Percentiles rank a stretch among this genome's conserved stretches.
phyloP scores from a whole-genome alignment of 345 rosid genomes.

The Sonneratia alba region DNA sequence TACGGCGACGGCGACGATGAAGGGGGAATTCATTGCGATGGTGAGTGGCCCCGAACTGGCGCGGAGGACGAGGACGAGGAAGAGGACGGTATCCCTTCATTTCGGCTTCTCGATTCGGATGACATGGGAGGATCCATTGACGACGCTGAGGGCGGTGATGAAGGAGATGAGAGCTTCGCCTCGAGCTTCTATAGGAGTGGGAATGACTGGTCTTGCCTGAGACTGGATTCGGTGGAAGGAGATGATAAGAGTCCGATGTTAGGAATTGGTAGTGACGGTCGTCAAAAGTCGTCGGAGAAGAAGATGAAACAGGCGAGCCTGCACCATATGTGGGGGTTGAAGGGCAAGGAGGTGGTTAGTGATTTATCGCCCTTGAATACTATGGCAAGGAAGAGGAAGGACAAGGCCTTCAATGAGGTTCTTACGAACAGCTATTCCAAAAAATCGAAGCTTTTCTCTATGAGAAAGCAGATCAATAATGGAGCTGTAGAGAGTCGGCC shows the following conservation, averaged over 20 bases:
- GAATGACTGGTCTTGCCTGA: conserved; percentile 49
- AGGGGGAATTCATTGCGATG: not conserved
- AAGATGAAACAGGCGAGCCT: conserved; percentile 46
- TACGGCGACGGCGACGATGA: not conserved
- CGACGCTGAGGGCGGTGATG: conserved; percentile 4
- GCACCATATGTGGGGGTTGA: conserved; percentile 57
- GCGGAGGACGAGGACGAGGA: conserved; percentile 18
- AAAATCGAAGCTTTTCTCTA: not conserved
- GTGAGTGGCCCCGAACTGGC: conserved; percentile 7
- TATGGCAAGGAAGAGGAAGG: conserved; percentile 2
- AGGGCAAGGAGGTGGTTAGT: conserved; percentile 20
- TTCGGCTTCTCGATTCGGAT: conserved; percentile 6
- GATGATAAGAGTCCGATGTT: conserved; percentile 1
- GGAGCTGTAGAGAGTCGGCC: conserved; percentile 15
- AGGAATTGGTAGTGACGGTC: not conserved
- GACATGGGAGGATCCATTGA: not conserved
- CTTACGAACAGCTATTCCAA: not conserved
- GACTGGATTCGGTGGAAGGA: conserved; percentile 6
- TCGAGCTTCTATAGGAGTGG: conserved; percentile 57
- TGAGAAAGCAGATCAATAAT: not conserved
- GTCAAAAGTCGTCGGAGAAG: conserved; percentile 9
- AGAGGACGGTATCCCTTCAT: conserved; percentile 19
- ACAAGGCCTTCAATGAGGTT: not conserved
- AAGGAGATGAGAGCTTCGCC: conserved; percentile 38
- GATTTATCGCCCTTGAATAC: not conserved